These are phyloP conservation scores for Dalbergia cochinchinensis DNA, from an alignment of 306 rosid genomes.

Conservation along the genomic window DNA sequence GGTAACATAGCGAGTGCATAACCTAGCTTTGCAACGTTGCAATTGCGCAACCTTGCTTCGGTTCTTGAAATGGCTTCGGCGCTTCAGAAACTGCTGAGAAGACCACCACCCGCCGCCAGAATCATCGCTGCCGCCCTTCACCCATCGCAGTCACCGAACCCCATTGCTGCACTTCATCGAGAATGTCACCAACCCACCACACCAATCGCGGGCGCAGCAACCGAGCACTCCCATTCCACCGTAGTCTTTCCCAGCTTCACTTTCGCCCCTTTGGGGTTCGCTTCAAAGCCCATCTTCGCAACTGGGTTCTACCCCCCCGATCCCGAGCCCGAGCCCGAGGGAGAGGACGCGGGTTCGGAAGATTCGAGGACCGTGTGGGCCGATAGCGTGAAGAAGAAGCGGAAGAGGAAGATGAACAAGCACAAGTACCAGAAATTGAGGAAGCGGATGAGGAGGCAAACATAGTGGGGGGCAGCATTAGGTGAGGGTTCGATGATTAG, in stretches of 20 bases:
- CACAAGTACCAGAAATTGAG: constrained; percentile 81
- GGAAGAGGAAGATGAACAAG: constrained; percentile 86
- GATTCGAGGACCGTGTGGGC: constrained; percentile 71
- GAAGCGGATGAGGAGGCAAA: constrained; percentile 72
- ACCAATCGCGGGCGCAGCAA: constrained; percentile 9
- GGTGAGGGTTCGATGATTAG: constrained; percentile 49
- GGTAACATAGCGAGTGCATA: background rate
- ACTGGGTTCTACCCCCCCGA: constrained; percentile 44
- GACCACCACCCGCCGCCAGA: constrained; percentile 48
- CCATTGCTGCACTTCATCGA: constrained; percentile 26
- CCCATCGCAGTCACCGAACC: constrained; percentile 32
- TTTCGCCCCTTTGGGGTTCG: constrained; percentile 69
- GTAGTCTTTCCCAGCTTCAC: constrained; percentile 65
- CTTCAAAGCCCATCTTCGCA: constrained; percentile 48
- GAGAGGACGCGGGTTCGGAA: constrained; percentile 47
- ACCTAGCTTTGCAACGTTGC: background rate
- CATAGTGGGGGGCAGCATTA: constrained; percentile 3
- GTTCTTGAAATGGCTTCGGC: constrained; percentile 67
- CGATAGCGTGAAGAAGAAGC: constrained; percentile 89
- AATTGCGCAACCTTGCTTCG: constrained; percentile 15
- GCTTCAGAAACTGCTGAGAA: constrained; percentile 66
- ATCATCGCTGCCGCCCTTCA: constrained; percentile 48
- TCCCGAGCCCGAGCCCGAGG: background rate
- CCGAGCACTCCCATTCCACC: constrained; percentile 35
- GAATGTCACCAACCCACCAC: constrained; percentile 15